Evolutionary conservation across 2,329 filamentous ascomycete genomes (phyloP), one percentile per base, ranked within the genome.

Genomic region (Xylariomycetidae sp.): DNA sequence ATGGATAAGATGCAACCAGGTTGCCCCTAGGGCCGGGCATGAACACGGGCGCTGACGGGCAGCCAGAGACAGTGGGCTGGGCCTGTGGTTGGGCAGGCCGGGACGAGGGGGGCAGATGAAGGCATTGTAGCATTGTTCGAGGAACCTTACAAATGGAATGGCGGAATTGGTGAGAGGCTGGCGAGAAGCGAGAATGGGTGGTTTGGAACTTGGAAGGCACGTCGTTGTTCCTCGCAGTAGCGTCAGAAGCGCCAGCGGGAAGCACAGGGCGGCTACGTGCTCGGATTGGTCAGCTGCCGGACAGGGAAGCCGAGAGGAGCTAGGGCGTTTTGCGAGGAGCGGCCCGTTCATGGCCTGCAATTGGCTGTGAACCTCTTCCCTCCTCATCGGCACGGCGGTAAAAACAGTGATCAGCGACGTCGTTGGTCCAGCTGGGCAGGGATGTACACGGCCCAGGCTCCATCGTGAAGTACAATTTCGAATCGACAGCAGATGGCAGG

Each of bases 141-240:
- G n/a, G n/a, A n/a, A n/a, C n/a, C n/a, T n/a, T n/a, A n/a, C n/a
- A n/a, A n/a, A n/a, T n/a, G n/a, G n/a, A n/a, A n/a, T n/a, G n/a
- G n/a, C n/a, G n/a, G 25, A 27, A 8, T 23, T 12, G 20, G 8
- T 8, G 20, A 23, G 20, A 23, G 20, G 20, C 20, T 8, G 20
- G 20, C 20, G 12, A 23, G 8, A 12, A 23, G 8, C 8, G 20
- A 23, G 20, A 23, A 8, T 8, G 20, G 20, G 20, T 8, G 20
- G 20, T 23, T 23, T 23, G 12, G n/a, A n/a, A n/a, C n/a, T n/a
- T n/a, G n/a, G 12, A 25, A 12, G 12, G 24, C 6, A 25, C 50
- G 44, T 47, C 43, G 49, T 56, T 43, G 53, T 53, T 52, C 47
- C 50, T 57, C 54, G 46, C 48, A 52, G 52, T 54, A 59, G 56